Base-by-base conservation (phyloP, 2,329 filamentous ascomycete species). In the Sordariomycetes sp. region DNA sequence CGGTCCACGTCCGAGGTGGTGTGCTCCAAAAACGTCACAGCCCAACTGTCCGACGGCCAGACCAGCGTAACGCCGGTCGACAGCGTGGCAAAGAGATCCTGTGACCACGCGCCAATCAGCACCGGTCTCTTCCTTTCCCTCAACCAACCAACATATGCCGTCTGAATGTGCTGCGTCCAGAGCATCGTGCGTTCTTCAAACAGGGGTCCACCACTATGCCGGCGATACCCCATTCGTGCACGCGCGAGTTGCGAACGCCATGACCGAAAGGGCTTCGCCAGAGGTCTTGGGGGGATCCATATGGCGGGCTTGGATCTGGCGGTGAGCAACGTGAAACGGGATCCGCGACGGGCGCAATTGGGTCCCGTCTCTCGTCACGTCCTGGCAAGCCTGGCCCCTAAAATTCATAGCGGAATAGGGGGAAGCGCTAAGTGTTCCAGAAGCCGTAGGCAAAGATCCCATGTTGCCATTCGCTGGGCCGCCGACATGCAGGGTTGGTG, bases 41-140 rank as follows among this genome's bases (percentile, higher is more conserved):
- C n/a, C n/a, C n/a, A n/a, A n/a, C n/a, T n/a, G n/a, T n/a, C n/a
- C n/a, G n/a, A n/a, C n/a, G n/a, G n/a, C n/a, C n/a, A n/a, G n/a
- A n/a, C n/a, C n/a, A n/a, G n/a, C n/a, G n/a, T n/a, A n/a, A n/a
- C n/a, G n/a, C n/a, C n/a, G n/a, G n/a, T n/a, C n/a, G n/a, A 30
- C 25, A 29, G 39, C 38, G 36, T 35, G 29, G 33, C 29, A 28
- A 39, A 30, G 24, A 33, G 36, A 30, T 36, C 37, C 37, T 33
- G 37, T 39, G 37, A 39, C 37, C 33, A 16, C 16, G 8, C n/a
- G n/a, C n/a, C n/a, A n/a, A n/a, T n/a, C n/a, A n/a, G n/a, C n/a
- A n/a, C n/a, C n/a, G n/a, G n/a, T n/a, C n/a, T n/a, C n/a, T n/a
- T n/a, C n/a, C n/a, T 24, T 17, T 18, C 14, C 23, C 24, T 28